phyloP scores from a whole-genome alignment of 148 eudicot genomes.

The Fallopia convolvulus region DNA sequence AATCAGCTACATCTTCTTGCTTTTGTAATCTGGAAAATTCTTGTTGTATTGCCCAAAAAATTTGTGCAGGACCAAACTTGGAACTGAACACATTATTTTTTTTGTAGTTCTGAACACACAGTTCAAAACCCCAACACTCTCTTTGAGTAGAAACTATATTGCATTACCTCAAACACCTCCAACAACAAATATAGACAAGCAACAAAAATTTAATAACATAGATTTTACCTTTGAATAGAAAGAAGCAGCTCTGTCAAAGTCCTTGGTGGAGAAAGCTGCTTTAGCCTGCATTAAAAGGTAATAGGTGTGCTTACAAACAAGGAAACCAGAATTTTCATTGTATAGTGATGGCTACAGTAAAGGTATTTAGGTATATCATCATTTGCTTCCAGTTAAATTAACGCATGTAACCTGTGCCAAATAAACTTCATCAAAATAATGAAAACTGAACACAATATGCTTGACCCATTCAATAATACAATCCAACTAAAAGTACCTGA shows the following conservation, averaged over 20 bases:
- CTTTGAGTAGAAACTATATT: background rate
- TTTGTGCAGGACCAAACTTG: no score
- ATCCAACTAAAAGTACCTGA: conserved; percentile 44
- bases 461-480: background rate
- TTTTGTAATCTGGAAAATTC: no score
- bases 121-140: no score
- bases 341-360: background rate
- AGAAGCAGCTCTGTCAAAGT: conserved; percentile 88
- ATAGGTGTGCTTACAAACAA: background rate
- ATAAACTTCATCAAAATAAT: conserved; percentile 56
- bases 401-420: conserved; percentile 59
- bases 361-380: background rate
- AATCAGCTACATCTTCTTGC: no score
- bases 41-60: no score
- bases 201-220: background rate
- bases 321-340: background rate
- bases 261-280: conserved; percentile 83
- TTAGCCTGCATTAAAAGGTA: conserved; percentile 65
- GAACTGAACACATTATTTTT: no score
- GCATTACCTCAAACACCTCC: background rate
- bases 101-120: no score
- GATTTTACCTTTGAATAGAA: conserved; percentile 73
- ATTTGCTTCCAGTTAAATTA: background rate
- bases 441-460: background rate
- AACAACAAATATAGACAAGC: background rate